Base-by-base conservation (phyloP, 179 eudicot genomes). In the Carnegiea gigantea region DNA sequence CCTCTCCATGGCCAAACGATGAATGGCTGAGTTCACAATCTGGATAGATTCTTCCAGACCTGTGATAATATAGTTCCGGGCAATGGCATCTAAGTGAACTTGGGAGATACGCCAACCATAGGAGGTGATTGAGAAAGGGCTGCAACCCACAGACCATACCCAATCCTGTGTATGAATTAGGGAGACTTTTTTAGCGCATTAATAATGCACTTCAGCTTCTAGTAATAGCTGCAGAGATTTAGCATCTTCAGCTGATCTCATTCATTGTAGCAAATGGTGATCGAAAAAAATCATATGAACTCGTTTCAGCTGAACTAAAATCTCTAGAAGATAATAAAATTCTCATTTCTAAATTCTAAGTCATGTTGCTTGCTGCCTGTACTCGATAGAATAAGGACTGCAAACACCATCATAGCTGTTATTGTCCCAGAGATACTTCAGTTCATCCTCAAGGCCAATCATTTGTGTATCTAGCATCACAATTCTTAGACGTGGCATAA, bases 71-170 rank as follows among this genome's bases (percentile, higher is more conserved):
- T 95, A 94, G 88, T 91, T 95, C 77, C 99, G 91, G 78, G 98
- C 99, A 83, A 95, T 92, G 71, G 96, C 88, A 79, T 95, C 99
- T 20, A 90, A 85, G 84, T 95, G 99, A 85, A 92, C 90, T 84
- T 90, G 90, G 75, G 99, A 92, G 62, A 91, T 77, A n/a, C 87
- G 90, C 97, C 97, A 94, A 18, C 97, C 98, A 73, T 88, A 92
- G 79, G 99, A 91, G 75, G 98, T 92, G 75, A 91, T 82, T 26
- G 98, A 90, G 53, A 92, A 85, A 70, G 97, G 97, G 86, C 84
- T 94, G 92, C 99, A 92, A 77, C 99, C 99, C 77, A 94, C 95
- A 2, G 99, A 95, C 99, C 99, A 95, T 83, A 82, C 85, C 99
- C 99, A 95, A 80, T 94, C 97, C 99, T 95, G 82, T 15, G 23